Percentiles rank a stretch among this genome's conserved stretches.
phyloP scores from a whole-genome alignment of 2,329 filamentous ascomycete species.

The Colletotrichum sp. region DNA sequence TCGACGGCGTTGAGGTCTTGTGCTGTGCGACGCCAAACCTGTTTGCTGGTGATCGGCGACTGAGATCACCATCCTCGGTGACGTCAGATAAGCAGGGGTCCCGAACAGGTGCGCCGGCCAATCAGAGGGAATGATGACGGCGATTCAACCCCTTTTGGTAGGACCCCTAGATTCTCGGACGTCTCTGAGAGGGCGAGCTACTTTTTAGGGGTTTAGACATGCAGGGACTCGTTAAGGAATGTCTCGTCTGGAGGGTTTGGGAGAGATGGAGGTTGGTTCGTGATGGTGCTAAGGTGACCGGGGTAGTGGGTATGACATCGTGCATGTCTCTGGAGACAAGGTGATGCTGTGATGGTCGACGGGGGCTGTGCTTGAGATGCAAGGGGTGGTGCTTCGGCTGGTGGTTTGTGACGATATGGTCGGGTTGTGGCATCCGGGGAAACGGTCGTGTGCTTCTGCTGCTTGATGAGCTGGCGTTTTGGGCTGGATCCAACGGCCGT shows the following conservation, averaged over 20 bases:
- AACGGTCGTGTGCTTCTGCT: not conserved
- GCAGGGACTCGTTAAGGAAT: constrained; percentile 11
- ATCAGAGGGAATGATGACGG: not conserved
- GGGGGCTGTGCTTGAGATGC: not conserved
- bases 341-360: not conserved
- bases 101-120: not conserved
- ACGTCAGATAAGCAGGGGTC: constrained; percentile 6
- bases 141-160: not conserved
- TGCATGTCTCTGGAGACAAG: not conserved
- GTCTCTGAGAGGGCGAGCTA: not conserved
- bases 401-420: not conserved
- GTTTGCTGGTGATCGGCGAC: constrained; percentile 15
- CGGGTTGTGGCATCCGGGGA: not conserved
- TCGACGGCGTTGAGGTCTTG: not conserved
- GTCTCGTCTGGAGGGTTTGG: not conserved
- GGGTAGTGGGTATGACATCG: constrained; percentile 6
- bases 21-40: constrained; percentile 11
- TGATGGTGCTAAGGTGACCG: not conserved
- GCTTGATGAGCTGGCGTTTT: not conserved
- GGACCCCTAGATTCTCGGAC: constrained; percentile 19
- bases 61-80: constrained; percentile 9
- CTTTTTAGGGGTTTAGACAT: not conserved
- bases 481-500: not conserved
- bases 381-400: not conserved
- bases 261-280: not conserved